Evolutionary conservation across 345 rosid species (phyloP).

Genomic region (Cardamine resedifolia): DNA sequence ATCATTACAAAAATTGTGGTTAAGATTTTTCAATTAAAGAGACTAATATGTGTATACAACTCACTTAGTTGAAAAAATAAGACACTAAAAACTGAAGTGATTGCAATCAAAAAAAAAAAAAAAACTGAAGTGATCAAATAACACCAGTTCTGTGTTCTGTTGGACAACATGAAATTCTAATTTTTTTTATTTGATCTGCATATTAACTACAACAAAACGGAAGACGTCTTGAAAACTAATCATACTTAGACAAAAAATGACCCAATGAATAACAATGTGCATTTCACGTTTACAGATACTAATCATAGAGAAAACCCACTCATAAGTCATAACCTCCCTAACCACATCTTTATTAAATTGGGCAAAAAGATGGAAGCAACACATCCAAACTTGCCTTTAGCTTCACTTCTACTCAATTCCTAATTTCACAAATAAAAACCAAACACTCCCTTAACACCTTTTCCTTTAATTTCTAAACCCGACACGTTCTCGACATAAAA

Average conservation of each 20-base stretch:
- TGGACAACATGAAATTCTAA: background rate
- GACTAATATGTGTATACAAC: background rate
- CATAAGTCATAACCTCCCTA: slow-evolving; percentile 30
- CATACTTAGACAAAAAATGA: background rate
- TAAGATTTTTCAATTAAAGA: background rate
- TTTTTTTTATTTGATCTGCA: background rate
- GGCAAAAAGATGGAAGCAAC: slow-evolving; percentile 31
- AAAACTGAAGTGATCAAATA: background rate
- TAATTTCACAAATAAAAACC: slow-evolving; percentile 32
- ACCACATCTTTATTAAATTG: slow-evolving; percentile 29
- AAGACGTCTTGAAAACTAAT: background rate
- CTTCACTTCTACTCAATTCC: slow-evolving; percentile 55
- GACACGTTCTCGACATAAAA: background rate
- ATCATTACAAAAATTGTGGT: background rate
- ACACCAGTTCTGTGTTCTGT: background rate
- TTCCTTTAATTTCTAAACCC: slow-evolving; percentile 17
- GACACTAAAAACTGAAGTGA: background rate
- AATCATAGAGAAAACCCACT: slow-evolving; percentile 24
- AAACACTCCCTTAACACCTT: slow-evolving; percentile 36
- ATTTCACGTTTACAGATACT: slow-evolving; percentile 28
- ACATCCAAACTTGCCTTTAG: slow-evolving; percentile 38
- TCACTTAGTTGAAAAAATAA: background rate
- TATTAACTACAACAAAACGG: background rate
- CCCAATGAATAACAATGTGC: slow-evolving; percentile 27
- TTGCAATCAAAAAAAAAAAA: too few relatives aligned